Conservation (phyloP, 139 green algal genomes). For the Pleodorina starrii region DNA sequence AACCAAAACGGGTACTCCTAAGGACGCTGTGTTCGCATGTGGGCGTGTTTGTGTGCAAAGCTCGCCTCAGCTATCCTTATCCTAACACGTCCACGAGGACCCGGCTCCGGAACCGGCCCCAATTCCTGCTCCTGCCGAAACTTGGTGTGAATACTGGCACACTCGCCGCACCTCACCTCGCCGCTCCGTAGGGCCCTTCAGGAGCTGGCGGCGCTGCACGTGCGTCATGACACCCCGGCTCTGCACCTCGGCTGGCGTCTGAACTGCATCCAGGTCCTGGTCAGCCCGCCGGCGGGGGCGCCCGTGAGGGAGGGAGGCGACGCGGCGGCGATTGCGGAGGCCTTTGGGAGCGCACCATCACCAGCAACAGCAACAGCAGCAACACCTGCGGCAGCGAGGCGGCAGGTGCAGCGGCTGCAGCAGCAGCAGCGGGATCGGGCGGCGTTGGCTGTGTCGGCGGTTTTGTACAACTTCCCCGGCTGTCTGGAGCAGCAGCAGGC, state of each 20-base stretch:
- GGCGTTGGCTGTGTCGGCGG: background rate
- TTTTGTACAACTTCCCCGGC: background rate
- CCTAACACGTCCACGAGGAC: too few species aligned
- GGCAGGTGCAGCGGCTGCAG: background rate
- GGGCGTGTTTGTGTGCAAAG: too few species aligned
- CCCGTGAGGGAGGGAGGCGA: too few species aligned
- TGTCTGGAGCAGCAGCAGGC: background rate
- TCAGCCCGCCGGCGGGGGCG: background rate
- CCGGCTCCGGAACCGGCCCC: too few species aligned
- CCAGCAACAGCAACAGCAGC: too few species aligned
- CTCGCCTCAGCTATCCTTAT: too few species aligned
- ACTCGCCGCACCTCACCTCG: background rate
- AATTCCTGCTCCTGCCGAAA: too few species aligned
- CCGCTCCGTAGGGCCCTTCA: background rate
- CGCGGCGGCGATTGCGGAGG: too few species aligned
- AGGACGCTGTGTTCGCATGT: too few species aligned
- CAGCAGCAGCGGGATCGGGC: background rate
- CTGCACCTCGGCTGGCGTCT: background rate
- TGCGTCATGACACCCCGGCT: constrained; percentile 12
- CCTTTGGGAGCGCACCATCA: too few species aligned
- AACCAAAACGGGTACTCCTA: too few species aligned
- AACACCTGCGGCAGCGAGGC: background rate
- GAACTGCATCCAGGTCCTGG: background rate
- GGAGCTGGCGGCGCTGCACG: background rate
- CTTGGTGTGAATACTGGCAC: too few species aligned